Evolutionary conservation across 441 rosid genomes (phyloP), one percentile per base, ranked within the genome.

Genomic region (Pelargonium citronellum): DNA sequence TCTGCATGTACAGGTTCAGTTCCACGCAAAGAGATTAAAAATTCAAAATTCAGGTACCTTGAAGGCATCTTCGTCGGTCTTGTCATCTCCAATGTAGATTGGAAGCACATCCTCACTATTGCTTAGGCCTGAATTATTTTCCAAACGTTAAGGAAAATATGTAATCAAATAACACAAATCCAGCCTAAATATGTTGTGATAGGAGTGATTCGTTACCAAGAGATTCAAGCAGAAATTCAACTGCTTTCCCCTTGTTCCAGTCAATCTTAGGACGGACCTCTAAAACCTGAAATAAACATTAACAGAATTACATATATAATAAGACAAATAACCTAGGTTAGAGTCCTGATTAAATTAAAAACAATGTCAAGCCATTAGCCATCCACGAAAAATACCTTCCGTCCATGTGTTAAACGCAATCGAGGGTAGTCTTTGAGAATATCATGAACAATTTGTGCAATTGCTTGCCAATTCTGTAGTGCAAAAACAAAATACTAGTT

Each of bases 231-330:
- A 94, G 79, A 79, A 94, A 94, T 74, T 90, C 88, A 22, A 90
- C 96, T 30, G 97, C 97, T 82, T 87, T 89, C 70, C 99, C 99
- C 79, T 94, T 94, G 67, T 91, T 84, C 99, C 99, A 94, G 68
- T 91, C 87, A 68, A 94, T 89, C 74, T 73, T 84, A 55, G 97
- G 99, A 80, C 99, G 96, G 80, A 94, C 77, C 79, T 91, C 99
- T 81, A 94, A 90, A 78, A 94, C 99, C 99, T 94, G 73, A 67
- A 66, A 15, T 34, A 47, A 5, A 55, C 2, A n/a, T 17, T 7
- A 53, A 19, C 19, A 53, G 20, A 53, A 53, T 34, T 34, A 53
- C 8, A 53, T 4, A 53, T 15, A 10, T 3, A n/a, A 37, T 6
- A n/a, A 66, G 34, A 44, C 15, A 69, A 64, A 64, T 22, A 61